Evolutionary conservation across 352 stramenopile genomes (phyloP).

Genomic region (Phytophthora tentaculata): DNA sequence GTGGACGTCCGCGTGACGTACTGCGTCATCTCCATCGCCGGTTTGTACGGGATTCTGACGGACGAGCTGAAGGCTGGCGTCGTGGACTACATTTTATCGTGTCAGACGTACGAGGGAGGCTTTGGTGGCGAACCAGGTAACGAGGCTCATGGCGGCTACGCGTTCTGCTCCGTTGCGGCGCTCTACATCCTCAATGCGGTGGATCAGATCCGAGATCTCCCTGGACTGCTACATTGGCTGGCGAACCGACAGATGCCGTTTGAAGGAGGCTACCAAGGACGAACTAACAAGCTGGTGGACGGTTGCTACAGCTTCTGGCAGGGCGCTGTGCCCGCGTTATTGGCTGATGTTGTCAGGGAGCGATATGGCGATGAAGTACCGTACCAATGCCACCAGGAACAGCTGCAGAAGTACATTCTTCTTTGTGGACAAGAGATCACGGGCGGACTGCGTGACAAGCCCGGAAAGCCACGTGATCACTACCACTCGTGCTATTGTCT

Average conservation of each 20-base stretch:
- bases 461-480: conserved; percentile 95
- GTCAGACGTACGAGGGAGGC: conserved; percentile 98
- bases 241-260: conserved; percentile 94
- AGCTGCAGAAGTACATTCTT: conserved; percentile 94
- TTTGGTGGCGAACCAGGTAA: conserved; percentile 92
- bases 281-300: conserved; percentile 99
- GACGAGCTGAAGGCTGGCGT: conserved; percentile 84
- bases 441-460: conserved; percentile 94
- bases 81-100: conserved; percentile 84
- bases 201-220: conserved; percentile 57
- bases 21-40: conserved; percentile 95
- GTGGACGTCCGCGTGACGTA: conserved; percentile 98
- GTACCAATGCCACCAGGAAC: conserved; percentile 76
- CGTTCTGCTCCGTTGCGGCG: conserved; percentile 96
- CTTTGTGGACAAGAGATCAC: conserved; percentile 95
- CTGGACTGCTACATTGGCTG: conserved; percentile 89
- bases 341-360: conserved; percentile 57
- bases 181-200: conserved; percentile 91
- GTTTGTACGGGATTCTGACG: conserved; percentile 93
- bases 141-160: conserved; percentile 99
- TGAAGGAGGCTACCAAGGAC: conserved; percentile 92
- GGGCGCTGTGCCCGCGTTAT: conserved; percentile 88
- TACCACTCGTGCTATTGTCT: conserved; percentile 99
- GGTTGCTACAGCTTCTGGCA: conserved; percentile 99
- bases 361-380: conserved; percentile 41